A percentile compares a stretch with the other conserved stretches of the same genome.
Evolutionary conservation across 371 early-diverging fungal genomes (phyloP).

Genomic region (Mortierella sp.): DNA sequence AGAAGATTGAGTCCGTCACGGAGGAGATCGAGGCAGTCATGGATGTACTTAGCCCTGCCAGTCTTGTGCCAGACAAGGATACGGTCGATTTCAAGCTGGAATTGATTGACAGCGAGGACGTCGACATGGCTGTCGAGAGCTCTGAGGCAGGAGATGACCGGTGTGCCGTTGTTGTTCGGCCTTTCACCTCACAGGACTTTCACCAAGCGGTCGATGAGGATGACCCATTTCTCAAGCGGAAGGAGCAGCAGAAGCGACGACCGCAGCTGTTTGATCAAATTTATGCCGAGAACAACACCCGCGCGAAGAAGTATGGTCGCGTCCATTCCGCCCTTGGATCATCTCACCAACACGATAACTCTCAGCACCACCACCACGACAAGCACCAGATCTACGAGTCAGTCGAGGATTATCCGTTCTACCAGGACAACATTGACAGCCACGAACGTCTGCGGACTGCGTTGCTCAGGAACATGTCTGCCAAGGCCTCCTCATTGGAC

Average conservation of each 20-base stretch:
- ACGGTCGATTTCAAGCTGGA: constrained; percentile 21
- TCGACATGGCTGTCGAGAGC: constrained; percentile 25
- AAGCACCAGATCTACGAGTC: constrained; percentile 58
- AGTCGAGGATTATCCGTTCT: constrained; percentile 76
- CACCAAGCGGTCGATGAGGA: constrained; percentile 55
- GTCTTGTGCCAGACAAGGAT: constrained; percentile 32
- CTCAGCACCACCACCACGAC: constrained; percentile 61
- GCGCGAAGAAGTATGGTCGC: constrained; percentile 65
- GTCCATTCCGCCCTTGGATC: constrained; percentile 60
- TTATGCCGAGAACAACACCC: constrained; percentile 69
- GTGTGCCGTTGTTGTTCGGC: constrained; percentile 28
- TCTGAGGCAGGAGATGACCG: constrained; percentile 22
- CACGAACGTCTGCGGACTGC: constrained; percentile 57
- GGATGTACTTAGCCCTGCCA: constrained; percentile 16
- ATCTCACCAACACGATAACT: constrained; percentile 15
- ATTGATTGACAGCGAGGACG: constrained; percentile 32
- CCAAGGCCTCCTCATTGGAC: constrained; percentile 50
- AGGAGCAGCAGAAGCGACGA: constrained; percentile 35
- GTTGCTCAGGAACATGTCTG: constrained; percentile 57
- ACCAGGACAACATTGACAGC: constrained; percentile 60
- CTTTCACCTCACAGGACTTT: constrained; percentile 43
- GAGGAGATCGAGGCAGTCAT: background rate
- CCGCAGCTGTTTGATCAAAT: constrained; percentile 62
- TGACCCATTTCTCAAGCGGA: constrained; percentile 60
- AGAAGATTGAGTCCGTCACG: background rate